A percentile compares a stretch with the other conserved stretches of the same genome.
phyloP scores from a whole-genome alignment of 2,329 filamentous ascomycete species.

The Trichoderma cornu-damae region DNA sequence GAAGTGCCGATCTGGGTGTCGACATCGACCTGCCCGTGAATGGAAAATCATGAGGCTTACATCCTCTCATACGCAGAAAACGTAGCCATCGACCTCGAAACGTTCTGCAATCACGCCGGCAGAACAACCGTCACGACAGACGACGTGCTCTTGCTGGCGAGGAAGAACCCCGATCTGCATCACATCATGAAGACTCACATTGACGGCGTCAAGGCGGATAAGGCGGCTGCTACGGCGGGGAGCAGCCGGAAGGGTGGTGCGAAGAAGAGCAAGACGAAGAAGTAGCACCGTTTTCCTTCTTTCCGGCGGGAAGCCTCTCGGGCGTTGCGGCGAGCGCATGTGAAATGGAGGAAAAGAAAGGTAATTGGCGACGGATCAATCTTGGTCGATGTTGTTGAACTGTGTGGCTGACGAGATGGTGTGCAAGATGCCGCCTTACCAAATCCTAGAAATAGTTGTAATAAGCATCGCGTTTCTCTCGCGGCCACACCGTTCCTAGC shows the following conservation, averaged over 20 bases:
- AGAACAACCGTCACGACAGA: conserved; percentile 74
- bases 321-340: not conserved
- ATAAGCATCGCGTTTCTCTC: too few species aligned
- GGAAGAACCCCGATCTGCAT: conserved; percentile 81
- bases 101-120: conserved; percentile 67
- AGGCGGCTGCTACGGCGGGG: conserved; percentile 24
- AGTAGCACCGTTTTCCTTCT: not conserved
- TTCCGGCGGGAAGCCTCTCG: not conserved
- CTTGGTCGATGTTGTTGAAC: not conserved
- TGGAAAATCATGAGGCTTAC: not conserved
- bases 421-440: too few species aligned
- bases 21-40: not conserved
- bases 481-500: too few species aligned
- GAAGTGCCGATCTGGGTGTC: too few species aligned
- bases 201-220: conserved; percentile 51
- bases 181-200: conserved; percentile 66
- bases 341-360: not conserved
- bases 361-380: not conserved
- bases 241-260: conserved; percentile 33
- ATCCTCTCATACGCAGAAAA: conserved; percentile 42
- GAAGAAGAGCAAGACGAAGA: conserved; percentile 27
- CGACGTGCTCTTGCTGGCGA: conserved; percentile 80
- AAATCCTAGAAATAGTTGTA: too few species aligned
- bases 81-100: conserved; percentile 53
- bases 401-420: too few species aligned